Conservation (phyloP, 768 basidiomycete genomes). For the Lyophyllum atratum region DNA sequence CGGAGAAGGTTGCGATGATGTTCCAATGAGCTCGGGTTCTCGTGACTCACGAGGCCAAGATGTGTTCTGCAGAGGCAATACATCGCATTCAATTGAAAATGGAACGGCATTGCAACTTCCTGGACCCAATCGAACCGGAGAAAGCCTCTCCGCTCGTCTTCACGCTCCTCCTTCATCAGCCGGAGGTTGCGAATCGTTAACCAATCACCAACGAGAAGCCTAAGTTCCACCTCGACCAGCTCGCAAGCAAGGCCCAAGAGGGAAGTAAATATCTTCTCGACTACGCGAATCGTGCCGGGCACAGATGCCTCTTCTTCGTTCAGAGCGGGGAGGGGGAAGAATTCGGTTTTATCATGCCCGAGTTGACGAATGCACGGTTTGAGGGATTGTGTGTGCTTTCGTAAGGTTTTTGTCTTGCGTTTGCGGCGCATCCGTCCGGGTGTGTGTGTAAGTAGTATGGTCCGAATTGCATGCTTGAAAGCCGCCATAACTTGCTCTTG, state of each 20-base stretch:
- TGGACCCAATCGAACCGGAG: conserved; percentile 13
- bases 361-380: conserved; percentile 5
- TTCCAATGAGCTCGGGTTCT: conserved; percentile 13
- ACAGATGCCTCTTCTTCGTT: conserved; percentile 15
- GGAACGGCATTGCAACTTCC: conserved; percentile 16
- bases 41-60: conserved; percentile 3
- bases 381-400: not conserved
- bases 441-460: conserved; percentile 1
- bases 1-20: conserved; percentile 11
- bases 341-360: conserved; percentile 8
- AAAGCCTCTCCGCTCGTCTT: not conserved
- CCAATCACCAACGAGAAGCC: conserved; percentile 13
- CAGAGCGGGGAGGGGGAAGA: conserved; percentile 12
- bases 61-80: conserved; percentile 11
- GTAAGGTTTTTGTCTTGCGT: not conserved
- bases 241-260: conserved; percentile 7
- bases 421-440: not conserved
- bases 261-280: conserved; percentile 10
- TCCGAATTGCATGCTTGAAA: conserved; percentile 11
- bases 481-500: not conserved
- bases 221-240: conserved; percentile 5
- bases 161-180: conserved; percentile 9
- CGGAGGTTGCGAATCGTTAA: conserved; percentile 12
- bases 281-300: conserved; percentile 5
- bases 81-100: conserved; percentile 16